Evolutionary conservation across 805 yeast genomes (phyloP).

Genomic region (Teunomyces tritomae): DNA sequence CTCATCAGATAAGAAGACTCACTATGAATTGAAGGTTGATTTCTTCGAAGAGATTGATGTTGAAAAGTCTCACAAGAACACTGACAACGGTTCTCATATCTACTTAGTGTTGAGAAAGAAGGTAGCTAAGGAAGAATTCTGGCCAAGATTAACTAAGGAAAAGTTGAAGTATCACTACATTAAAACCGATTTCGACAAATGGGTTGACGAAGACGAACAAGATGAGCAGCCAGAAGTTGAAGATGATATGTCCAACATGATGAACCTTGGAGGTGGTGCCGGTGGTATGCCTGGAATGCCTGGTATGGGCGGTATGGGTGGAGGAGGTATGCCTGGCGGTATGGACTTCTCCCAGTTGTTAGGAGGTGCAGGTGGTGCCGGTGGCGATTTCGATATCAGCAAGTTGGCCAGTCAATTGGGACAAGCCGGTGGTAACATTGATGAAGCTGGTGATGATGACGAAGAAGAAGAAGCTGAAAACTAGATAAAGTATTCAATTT

Average conservation of each 20-base stretch:
- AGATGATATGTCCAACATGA: conserved; percentile 31
- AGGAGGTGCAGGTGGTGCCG: conserved; percentile 28
- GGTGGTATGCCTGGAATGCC: conserved; percentile 23
- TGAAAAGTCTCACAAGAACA: conserved; percentile 56
- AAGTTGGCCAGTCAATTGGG: conserved; percentile 44
- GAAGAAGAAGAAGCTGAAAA: conserved; percentile 21
- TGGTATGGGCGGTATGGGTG: conserved; percentile 32
- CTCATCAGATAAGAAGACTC: conserved; percentile 42
- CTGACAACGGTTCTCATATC: conserved; percentile 57
- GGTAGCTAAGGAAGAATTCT: conserved; percentile 67
- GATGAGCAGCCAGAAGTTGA: conserved; percentile 59
- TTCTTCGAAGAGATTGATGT: conserved; percentile 75
- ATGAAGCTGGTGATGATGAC: conserved; percentile 18
- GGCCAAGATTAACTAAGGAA: conserved; percentile 95
- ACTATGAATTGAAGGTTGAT: conserved; percentile 68
- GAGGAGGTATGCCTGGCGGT: conserved; percentile 5
- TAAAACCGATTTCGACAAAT: conserved; percentile 93
- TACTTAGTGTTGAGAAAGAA: conserved; percentile 69
- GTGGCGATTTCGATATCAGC: conserved; percentile 36
- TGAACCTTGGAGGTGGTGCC: conserved; percentile 33
- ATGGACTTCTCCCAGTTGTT: conserved; percentile 23
- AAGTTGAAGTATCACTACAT: conserved; percentile 75
- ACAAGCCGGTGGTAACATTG: conserved; percentile 31
- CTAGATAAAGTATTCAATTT: conserved; percentile 6
- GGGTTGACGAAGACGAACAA: conserved; percentile 99